Conservation (phyloP, 2,329 filamentous ascomycete species). For the Trichoderma sp. region DNA sequence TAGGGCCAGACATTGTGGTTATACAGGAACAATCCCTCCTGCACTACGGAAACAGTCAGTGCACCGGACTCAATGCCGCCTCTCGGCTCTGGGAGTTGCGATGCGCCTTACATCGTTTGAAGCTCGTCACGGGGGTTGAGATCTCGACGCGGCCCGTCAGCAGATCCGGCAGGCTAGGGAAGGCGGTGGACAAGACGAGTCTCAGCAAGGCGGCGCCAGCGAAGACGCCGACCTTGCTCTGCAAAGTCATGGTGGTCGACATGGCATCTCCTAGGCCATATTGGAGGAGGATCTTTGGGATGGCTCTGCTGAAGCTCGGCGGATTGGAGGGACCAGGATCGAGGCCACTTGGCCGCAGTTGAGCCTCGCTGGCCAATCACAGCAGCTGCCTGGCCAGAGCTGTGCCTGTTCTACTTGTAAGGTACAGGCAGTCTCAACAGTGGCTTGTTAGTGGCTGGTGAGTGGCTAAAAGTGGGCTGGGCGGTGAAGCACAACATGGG, state of each 20-base stretch:
- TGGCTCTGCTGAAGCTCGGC: not conserved
- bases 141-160: slow-evolving; percentile 92
- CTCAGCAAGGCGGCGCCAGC: slow-evolving; percentile 73
- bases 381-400: not conserved
- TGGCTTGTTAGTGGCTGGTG: not conserved
- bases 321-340: not conserved
- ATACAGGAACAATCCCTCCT: slow-evolving; percentile 95
- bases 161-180: slow-evolving; percentile 79
- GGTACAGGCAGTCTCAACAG: not conserved
- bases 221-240: slow-evolving; percentile 59
- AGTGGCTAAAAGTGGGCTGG: slow-evolving; percentile 20
- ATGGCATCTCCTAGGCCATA: slow-evolving; percentile 34
- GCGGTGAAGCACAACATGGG: slow-evolving; percentile 26
- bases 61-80: not conserved
- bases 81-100: not conserved
- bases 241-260: slow-evolving; percentile 40
- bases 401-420: not conserved
- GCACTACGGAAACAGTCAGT: slow-evolving; percentile 56
- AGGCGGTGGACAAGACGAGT: slow-evolving; percentile 73
- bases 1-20: slow-evolving; percentile 96
- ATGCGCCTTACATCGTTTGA: slow-evolving; percentile 77
- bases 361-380: slow-evolving; percentile 6
- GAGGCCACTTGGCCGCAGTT: slow-evolving; percentile 35
- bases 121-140: slow-evolving; percentile 94
- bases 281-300: slow-evolving; percentile 16